Conservation (phyloP, 768 basidiomycete species). For the Amanita subjunquillea region DNA sequence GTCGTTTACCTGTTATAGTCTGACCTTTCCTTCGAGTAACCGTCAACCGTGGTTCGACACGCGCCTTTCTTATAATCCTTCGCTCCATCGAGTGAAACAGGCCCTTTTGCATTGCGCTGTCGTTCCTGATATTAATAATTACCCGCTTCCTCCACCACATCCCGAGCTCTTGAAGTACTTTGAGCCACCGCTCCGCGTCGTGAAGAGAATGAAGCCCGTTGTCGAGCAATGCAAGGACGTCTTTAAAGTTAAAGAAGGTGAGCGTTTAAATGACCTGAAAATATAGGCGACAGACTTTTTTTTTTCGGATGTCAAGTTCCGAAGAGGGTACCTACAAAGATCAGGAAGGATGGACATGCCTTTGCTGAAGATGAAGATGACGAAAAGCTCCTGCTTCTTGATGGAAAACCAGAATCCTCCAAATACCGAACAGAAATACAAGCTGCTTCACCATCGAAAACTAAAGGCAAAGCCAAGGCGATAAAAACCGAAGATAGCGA, state of each 20-base stretch:
- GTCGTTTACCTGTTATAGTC: not conserved
- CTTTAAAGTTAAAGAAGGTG: constrained; percentile 77
- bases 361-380: constrained; percentile 50
- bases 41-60: constrained; percentile 70
- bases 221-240: constrained; percentile 50
- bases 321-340: constrained; percentile 41
- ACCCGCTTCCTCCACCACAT: constrained; percentile 81
- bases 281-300: not conserved
- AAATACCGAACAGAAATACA: constrained; percentile 6
- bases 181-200: constrained; percentile 58
- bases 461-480: constrained; percentile 20
- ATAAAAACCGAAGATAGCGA: constrained; percentile 31
- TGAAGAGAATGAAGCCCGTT: constrained; percentile 47
- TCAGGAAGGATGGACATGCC: constrained; percentile 53
- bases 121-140: constrained; percentile 55
- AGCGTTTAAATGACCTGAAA: constrained; percentile 7
- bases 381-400: constrained; percentile 46
- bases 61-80: constrained; percentile 74
- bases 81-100: constrained; percentile 86
- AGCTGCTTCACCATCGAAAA: constrained; percentile 10
- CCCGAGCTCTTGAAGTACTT: constrained; percentile 80
- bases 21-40: constrained; percentile 27
- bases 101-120: constrained; percentile 86
- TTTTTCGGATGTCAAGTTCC: constrained; percentile 33
- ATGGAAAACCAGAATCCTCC: constrained; percentile 22